Evolutionary conservation across 2,329 filamentous ascomycete genomes (phyloP), one percentile per base, ranked within the genome.

Genomic region (Sclerotiophoma versabilis): DNA sequence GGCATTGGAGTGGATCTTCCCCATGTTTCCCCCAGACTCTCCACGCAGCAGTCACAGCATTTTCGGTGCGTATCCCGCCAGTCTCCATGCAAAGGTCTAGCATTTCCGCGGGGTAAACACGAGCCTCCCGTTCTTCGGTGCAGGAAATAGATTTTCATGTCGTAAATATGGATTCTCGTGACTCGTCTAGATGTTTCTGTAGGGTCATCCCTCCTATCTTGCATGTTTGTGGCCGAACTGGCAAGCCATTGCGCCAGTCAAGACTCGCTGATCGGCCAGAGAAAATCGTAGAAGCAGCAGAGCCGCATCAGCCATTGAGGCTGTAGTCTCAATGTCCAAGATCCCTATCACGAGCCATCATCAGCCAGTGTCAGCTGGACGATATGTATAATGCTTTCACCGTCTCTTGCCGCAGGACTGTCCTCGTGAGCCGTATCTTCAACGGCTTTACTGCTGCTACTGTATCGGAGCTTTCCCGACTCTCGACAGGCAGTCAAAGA

Each of bases 381-480:
- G 32, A 43, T 33, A 44, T 3, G 20, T 20, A 26, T 20, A 29
- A 8, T 25, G 9, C 20, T 14, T 27, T 25, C 15, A 15, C 51
- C 45, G 34, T 32, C 34, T 9, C 36, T 41, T 25, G 15, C 44
- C 46, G 51, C 33, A 20, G 32, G 12, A 17, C n/a, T 46, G 51
- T 34, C 29, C 39, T 54, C 46, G 51, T 54, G 45, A 41, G 34
- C 45, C 45, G 45, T 54, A 49, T 54, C 51, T 54, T 49, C 41
- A 29, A 45, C 34, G 45, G 39, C 41, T 15, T 34, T 44, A 41
- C 25, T 45, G 17, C 15, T 43, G 36, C 17, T 20, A 26, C 23
- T 17, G 27, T 4, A 10, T 7, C 32, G 12, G 12, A 19, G 6
- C 11, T 26, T 22, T 39, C n/a, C n/a, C n/a, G n/a, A 10, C 15